Percentiles rank a stretch among this genome's conserved stretches.
These are phyloP conservation scores for Trichoderma oligosporum DNA, from an alignment of 2,329 filamentous ascomycete species.

Conservation along the genomic window DNA sequence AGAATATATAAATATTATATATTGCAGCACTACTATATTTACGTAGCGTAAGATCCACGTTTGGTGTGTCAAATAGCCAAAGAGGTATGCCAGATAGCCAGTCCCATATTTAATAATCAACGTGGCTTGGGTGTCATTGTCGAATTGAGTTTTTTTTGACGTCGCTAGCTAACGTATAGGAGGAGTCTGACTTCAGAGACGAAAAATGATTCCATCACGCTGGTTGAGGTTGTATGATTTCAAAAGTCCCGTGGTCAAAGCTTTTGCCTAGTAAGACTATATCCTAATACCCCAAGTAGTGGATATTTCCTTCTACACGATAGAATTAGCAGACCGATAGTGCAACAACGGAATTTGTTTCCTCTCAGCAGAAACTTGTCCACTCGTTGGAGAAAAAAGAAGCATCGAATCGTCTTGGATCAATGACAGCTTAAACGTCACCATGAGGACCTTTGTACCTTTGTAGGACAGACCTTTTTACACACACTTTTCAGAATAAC, in stretches of 20 bases:
- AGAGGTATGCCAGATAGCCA: too few species aligned
- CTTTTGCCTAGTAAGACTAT: not conserved
- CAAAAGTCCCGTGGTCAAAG: not conserved
- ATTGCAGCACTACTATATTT: too few species aligned
- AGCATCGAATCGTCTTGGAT: conserved; percentile 6
- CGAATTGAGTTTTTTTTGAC: too few species aligned
- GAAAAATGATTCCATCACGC: not conserved
- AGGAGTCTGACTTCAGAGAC: too few species aligned
- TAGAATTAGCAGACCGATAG: not conserved
- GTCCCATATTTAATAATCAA: too few species aligned
- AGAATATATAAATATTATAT: too few species aligned
- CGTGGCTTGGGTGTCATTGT: too few species aligned
- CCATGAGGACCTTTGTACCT: conserved; percentile 6
- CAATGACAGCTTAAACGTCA: conserved; percentile 6
- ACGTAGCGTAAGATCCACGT: too few species aligned
- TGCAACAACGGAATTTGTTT: not conserved
- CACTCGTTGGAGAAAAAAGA: not conserved
- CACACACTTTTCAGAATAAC: not conserved
- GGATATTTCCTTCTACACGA: not conserved
- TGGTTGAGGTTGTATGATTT: not conserved
- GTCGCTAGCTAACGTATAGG: too few species aligned
- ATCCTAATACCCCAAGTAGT: not conserved
- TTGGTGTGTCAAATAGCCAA: too few species aligned
- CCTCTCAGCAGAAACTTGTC: conserved; percentile 1
- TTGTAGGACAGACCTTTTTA: conserved; percentile 5